phyloP scores from a whole-genome alignment of 768 basidiomycete genomes.

The Termitomyces sp. region DNA sequence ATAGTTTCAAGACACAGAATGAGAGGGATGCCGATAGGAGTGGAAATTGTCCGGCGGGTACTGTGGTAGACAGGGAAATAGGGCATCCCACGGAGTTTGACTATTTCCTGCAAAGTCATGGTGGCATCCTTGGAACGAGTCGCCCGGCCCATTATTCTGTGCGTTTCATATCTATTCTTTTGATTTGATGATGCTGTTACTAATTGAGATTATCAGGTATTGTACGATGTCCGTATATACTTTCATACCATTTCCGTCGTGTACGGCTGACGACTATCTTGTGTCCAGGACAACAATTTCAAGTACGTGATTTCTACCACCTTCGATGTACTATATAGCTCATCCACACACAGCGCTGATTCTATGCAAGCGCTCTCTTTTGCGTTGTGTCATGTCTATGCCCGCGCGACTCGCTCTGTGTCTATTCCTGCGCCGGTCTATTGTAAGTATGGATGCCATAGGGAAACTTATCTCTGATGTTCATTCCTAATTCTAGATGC shows the following conservation, averaged over 20 bases:
- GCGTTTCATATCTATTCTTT: slow-evolving; percentile 16
- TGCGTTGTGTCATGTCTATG: slow-evolving; percentile 75
- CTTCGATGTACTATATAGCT: not conserved
- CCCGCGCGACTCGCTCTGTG: slow-evolving; percentile 76
- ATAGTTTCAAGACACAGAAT: slow-evolving; percentile 28
- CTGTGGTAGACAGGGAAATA: slow-evolving; percentile 69
- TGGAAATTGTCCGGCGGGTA: slow-evolving; percentile 74
- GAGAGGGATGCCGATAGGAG: slow-evolving; percentile 50
- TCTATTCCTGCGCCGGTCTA: slow-evolving; percentile 85
- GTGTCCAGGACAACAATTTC: slow-evolving; percentile 50
- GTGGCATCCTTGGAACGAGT: slow-evolving; percentile 73
- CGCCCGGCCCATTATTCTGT: slow-evolving; percentile 43
- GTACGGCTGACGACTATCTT: not conserved
- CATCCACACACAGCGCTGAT: slow-evolving; percentile 41
- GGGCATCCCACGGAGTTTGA: slow-evolving; percentile 71
- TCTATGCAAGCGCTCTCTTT: slow-evolving; percentile 67
- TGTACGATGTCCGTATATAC: slow-evolving; percentile 33
- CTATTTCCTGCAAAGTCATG: slow-evolving; percentile 76
- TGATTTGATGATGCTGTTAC: not conserved
- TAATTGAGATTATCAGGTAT: slow-evolving; percentile 22
- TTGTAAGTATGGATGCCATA: slow-evolving; percentile 39
- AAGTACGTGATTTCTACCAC: slow-evolving; percentile 31
- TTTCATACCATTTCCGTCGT: not conserved
- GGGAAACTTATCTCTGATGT: not conserved
- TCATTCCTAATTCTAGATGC: slow-evolving; percentile 44